phyloP scores from a whole-genome alignment of 2,329 filamentous ascomycete genomes.

The Claviceps pusilla region DNA sequence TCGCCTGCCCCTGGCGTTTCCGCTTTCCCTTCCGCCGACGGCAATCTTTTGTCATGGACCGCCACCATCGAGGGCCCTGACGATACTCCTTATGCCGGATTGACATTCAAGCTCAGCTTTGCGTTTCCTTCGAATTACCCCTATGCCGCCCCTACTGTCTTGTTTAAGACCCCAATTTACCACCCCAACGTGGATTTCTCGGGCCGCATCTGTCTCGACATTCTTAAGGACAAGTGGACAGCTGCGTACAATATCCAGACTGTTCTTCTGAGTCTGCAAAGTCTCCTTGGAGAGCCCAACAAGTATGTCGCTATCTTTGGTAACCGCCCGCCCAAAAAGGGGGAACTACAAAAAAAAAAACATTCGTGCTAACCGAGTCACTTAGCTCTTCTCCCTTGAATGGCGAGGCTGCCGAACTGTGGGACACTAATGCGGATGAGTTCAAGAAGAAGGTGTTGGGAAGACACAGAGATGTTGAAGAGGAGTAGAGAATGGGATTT shows the following conservation, averaged over 20 bases:
- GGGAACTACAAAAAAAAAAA: not conserved
- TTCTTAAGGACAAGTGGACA: constrained; percentile 98
- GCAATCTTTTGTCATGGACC: constrained; percentile 83
- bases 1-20: constrained; percentile 85
- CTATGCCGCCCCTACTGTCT: constrained; percentile 75
- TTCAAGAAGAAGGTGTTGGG: constrained; percentile 65
- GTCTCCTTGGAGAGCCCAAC: constrained; percentile 89
- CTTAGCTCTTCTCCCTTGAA: constrained; percentile 80
- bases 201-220: constrained; percentile 91
- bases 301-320: constrained; percentile 49
- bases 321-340: no score
- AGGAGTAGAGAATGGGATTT: constrained; percentile 32
- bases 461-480: constrained; percentile 49
- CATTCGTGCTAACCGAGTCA: not conserved
- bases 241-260: constrained; percentile 94
- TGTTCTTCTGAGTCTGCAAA: constrained; percentile 84
- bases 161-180: constrained; percentile 98
- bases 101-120: constrained; percentile 86
- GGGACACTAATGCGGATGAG: constrained; percentile 75
- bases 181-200: constrained; percentile 98
- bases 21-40: constrained; percentile 81
- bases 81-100: constrained; percentile 77
- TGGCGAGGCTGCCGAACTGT: constrained; percentile 87
- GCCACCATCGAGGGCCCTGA: constrained; percentile 85
- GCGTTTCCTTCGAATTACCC: constrained; percentile 87